Evolutionary conservation across 2,329 filamentous ascomycete genomes (phyloP), one percentile per base, ranked within the genome.

Genomic region (Botrytis tulipae): DNA sequence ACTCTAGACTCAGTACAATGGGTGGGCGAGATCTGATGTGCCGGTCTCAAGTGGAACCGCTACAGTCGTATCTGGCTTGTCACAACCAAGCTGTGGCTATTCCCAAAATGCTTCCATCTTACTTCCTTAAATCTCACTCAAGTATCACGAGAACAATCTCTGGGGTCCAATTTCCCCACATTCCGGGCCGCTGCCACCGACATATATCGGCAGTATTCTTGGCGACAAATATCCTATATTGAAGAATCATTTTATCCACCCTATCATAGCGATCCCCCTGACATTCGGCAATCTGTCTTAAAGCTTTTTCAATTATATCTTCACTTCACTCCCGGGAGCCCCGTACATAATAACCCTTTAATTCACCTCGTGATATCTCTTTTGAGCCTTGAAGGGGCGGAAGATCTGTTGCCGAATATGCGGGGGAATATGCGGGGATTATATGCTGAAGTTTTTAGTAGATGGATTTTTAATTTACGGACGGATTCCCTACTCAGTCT

Each of bases 171-270:
- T 20, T 35, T 44, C 51, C 51, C 67, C 68, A 70, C n/a, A 70
- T 22, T 44, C 25, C 71, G 71, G 71, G 51, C 71, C 71, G 71
- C 59, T 48, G 40, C 37, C 51, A 51, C 71, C 71, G 71, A 72
- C n/a, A 68, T 25, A 35, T 72, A 67, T 51, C 40, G 69, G 22
- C 69, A 42, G 32, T 71, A 54, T 71, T 32, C n/a, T 48, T 51
- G 44, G 22, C 22, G 61, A 40, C 71, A 60, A 44, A 69, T 54
- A 68, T 60, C 22, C 14, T 9, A 59, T 18, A 44, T 44, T 69
- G 35, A 18, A 32, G 70, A 42, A 59, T 37, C 40, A 72, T 46
- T 72, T 59, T 61, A 63, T 10, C 66, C 70, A 46, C 32, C 70
- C 61, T 67, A 72, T 72, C 70, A 59, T 25, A 59, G 59, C 12